A percentile compares a stretch with the other conserved stretches of the same genome.
Conservation (phyloP, 2,329 filamentous ascomycete species). For the Chalara sp. region DNA sequence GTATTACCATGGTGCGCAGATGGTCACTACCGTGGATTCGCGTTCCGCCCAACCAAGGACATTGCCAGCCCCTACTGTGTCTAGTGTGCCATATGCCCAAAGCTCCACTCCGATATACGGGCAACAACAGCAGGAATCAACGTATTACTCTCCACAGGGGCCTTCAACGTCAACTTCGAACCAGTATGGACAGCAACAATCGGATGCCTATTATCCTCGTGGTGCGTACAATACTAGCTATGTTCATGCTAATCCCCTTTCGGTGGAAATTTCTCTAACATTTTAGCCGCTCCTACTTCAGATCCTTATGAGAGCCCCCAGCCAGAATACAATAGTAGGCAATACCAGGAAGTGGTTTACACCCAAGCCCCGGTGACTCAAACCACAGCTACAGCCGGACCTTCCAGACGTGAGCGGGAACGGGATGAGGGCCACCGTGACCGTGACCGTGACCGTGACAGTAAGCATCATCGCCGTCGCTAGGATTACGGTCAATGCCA, state of each 20-base stretch:
- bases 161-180: constrained; percentile 27
- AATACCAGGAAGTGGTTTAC: constrained; percentile 16
- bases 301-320: constrained; percentile 12
- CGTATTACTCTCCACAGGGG: background rate
- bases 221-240: constrained; percentile 43
- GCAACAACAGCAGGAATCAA: background rate
- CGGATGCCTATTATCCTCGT: constrained; percentile 51
- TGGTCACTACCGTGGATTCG: constrained; percentile 4
- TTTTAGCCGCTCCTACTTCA: constrained; percentile 22
- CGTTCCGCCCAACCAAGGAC: background rate
- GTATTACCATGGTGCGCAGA: constrained; percentile 17
- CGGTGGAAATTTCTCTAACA: constrained; percentile 25
- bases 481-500: constrained; percentile 2
- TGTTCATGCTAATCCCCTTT: constrained; percentile 9
- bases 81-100: background rate
- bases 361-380: constrained; percentile 17
- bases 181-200: constrained; percentile 34
- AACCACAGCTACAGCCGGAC: constrained; percentile 18
- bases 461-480: constrained; percentile 17
- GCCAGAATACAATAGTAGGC: constrained; percentile 16
- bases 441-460: constrained; percentile 20
- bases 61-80: background rate
- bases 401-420: constrained; percentile 20
- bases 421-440: constrained; percentile 18
- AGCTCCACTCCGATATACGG: background rate